A percentile compares a stretch with the other conserved stretches of the same genome.
Evolutionary conservation across 148 eudicot genomes (phyloP).

Genomic region (Amaranthus palmeri): DNA sequence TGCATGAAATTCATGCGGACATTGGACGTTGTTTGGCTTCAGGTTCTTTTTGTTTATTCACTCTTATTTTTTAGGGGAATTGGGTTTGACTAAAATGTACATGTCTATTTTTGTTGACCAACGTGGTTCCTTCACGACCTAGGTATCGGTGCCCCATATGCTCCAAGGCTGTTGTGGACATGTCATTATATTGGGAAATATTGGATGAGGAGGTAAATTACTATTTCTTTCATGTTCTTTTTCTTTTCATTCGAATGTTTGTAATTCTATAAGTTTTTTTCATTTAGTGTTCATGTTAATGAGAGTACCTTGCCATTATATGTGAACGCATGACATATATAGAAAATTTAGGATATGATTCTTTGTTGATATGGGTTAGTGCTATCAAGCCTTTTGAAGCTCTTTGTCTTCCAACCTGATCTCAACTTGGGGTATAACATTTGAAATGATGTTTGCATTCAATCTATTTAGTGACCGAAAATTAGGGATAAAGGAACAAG

Average conservation of each 20-base stretch:
- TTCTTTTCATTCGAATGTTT: not conserved
- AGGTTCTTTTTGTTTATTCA: not conserved
- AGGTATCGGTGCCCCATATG: constrained; percentile 95
- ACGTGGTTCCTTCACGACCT: constrained; percentile 6
- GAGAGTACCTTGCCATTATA: not conserved
- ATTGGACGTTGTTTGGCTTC: not conserved
- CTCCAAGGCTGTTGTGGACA: constrained; percentile 56
- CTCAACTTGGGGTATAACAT: too few species aligned
- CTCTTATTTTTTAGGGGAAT: not conserved
- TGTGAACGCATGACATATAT: not conserved
- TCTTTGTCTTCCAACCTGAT: too few species aligned
- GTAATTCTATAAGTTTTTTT: not conserved
- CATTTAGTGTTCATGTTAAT: not conserved
- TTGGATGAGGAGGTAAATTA: constrained; percentile 64
- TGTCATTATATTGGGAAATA: constrained; percentile 59
- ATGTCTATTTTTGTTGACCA: not conserved
- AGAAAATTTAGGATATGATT: not conserved
- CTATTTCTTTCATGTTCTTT: not conserved
- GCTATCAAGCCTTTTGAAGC: not conserved
- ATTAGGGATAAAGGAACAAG: not conserved
- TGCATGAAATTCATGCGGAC: not conserved
- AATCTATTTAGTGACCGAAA: not conserved
- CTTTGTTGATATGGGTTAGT: not conserved
- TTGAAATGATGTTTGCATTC: not conserved
- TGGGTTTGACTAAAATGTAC: not conserved